Conservation (phyloP, 2,329 filamentous ascomycete species). For the Gnomoniopsis smithogilvyi region DNA sequence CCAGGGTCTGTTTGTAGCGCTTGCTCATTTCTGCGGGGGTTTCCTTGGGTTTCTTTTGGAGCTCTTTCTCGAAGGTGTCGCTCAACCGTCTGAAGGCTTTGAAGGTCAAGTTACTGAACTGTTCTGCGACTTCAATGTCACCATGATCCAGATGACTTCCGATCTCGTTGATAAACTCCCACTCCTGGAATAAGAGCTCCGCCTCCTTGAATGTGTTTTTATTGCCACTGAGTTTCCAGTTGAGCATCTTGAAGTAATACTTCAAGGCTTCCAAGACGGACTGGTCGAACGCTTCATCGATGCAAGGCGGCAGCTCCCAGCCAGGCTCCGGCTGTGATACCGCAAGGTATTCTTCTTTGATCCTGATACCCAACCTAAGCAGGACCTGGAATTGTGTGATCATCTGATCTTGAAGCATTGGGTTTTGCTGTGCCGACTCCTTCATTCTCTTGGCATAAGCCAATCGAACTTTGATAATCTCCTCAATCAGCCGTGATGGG, state of each 20-base stretch:
- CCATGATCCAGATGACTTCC: conserved; percentile 88
- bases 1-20: conserved; percentile 90
- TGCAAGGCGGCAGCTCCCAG: conserved; percentile 93
- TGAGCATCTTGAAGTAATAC: conserved; percentile 98
- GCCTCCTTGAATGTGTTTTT: conserved; percentile 99
- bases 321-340: conserved; percentile 85
- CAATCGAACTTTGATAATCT: conserved; percentile 89
- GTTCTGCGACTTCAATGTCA: conserved; percentile 94
- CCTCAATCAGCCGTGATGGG: conserved; percentile 89
- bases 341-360: conserved; percentile 82
- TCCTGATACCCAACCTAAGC: conserved; percentile 84
- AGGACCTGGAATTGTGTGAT: conserved; percentile 94
- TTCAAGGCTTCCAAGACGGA: conserved; percentile 90
- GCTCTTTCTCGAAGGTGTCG: conserved; percentile 85
- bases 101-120: conserved; percentile 90
- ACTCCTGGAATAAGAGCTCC: conserved; percentile 94
- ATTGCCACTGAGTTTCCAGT: conserved; percentile 95
- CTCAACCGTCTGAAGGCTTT: conserved; percentile 88
- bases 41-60: conserved; percentile 81
- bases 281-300: conserved; percentile 92
- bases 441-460: conserved; percentile 94
- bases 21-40: conserved; percentile 88
- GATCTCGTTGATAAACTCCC: conserved; percentile 95
- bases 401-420: conserved; percentile 96
- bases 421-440: conserved; percentile 86